These are phyloP conservation scores for Tylopilus plumbeoviolaceoides DNA, from an alignment of 768 basidiomycete genomes.

Conservation along the genomic window DNA sequence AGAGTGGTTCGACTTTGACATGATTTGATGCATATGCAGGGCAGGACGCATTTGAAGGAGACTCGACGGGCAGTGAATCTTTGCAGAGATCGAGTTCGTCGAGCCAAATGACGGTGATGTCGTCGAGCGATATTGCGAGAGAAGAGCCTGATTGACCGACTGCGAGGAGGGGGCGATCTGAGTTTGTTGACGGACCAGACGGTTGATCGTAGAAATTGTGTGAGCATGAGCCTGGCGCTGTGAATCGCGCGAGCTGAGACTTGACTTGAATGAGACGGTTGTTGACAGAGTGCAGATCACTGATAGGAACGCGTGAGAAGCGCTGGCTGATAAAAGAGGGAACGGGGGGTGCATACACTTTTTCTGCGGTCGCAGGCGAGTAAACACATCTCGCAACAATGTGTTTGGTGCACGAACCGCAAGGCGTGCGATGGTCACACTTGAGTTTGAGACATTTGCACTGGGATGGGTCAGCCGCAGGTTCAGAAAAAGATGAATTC, in stretches of 20 bases:
- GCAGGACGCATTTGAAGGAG: slow-evolving; percentile 14
- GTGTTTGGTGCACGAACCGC: too few relatives aligned
- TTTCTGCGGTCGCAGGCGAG: slow-evolving; percentile 79
- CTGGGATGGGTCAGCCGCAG: slow-evolving; percentile 33
- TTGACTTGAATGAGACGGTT: slow-evolving; percentile 75
- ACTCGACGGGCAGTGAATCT: too few relatives aligned
- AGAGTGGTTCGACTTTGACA: slow-evolving; percentile 37
- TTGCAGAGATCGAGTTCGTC: too few relatives aligned
- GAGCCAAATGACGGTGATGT: too few relatives aligned
- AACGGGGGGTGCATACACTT: slow-evolving; percentile 56
- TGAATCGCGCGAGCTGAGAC: slow-evolving; percentile 48
- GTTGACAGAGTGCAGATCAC: slow-evolving; percentile 79
- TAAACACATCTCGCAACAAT: too few relatives aligned
- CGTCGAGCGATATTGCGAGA: too few relatives aligned
- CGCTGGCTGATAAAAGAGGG: background rate
- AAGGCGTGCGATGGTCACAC: too few relatives aligned
- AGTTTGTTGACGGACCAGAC: slow-evolving; percentile 6
- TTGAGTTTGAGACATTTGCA: slow-evolving; percentile 86
- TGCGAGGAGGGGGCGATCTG: slow-evolving; percentile 35
- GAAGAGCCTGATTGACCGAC: too few relatives aligned
- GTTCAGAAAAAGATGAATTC: background rate
- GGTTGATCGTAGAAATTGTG: slow-evolving; percentile 17
- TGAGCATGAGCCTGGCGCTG: slow-evolving; percentile 28
- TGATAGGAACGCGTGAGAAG: slow-evolving; percentile 21
- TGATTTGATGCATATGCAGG: slow-evolving; percentile 12